Conservation (phyloP, 1,284 basidiomycete species). For the Leccinum ponderosum region DNA sequence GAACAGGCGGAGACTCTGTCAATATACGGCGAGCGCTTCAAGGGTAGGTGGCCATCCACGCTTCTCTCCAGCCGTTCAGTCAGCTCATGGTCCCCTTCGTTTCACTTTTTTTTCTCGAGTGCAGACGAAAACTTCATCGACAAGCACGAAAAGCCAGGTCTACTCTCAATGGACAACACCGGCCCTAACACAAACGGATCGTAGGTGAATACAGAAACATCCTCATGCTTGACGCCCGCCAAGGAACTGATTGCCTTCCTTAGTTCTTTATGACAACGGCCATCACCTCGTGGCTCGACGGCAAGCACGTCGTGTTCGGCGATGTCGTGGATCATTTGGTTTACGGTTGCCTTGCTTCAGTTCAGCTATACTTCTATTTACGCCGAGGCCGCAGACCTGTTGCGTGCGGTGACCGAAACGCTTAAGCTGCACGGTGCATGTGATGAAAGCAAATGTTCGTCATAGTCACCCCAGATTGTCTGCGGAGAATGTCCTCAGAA, state of each 20-base stretch:
- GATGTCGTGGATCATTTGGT: slow-evolving; percentile 30
- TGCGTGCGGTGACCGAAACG: slow-evolving; percentile 66
- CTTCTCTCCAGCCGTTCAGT: neutral
- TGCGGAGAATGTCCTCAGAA: no score
- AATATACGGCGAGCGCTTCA: slow-evolving; percentile 86
- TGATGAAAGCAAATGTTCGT: slow-evolving; percentile 36
- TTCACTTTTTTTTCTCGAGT: neutral
- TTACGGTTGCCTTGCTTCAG: slow-evolving; percentile 80
- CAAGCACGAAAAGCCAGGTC: slow-evolving; percentile 77
- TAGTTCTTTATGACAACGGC: slow-evolving; percentile 91
- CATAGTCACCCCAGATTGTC: no score
- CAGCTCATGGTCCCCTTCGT: neutral
- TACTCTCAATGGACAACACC: slow-evolving; percentile 92
- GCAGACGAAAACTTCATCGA: slow-evolving; percentile 86
- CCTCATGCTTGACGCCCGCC: neutral
- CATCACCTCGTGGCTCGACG: slow-evolving; percentile 76
- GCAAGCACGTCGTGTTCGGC: slow-evolving; percentile 45
- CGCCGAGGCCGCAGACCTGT: slow-evolving; percentile 63
- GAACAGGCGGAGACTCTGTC: slow-evolving; percentile 80
- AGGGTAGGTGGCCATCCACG: slow-evolving; percentile 45
- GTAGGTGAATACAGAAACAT: slow-evolving; percentile 43
- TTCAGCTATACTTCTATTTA: slow-evolving; percentile 63
- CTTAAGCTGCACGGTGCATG: slow-evolving; percentile 64
- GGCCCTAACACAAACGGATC: slow-evolving; percentile 74
- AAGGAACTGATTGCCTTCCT: neutral